Percentiles rank a stretch among this genome's conserved stretches.
Conservation (phyloP, 2,329 filamentous ascomycete species). For the Phaeomoniella chlamydospora region DNA sequence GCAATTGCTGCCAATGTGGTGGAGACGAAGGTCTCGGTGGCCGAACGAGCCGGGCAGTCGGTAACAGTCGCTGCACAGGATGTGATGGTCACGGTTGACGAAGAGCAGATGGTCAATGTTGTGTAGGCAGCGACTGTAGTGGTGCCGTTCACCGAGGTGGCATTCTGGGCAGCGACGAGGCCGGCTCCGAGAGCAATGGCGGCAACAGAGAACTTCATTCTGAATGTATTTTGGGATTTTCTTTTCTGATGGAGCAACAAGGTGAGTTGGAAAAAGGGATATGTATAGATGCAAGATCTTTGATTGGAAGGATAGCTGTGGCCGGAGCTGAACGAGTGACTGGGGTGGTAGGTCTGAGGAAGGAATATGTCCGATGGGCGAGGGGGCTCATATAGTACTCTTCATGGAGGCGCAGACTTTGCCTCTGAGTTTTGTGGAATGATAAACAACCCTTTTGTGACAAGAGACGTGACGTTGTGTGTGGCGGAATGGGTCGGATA, state of each 20-base stretch:
- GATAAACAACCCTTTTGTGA: background rate
- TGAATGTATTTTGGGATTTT: too few species aligned
- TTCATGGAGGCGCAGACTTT: too few species aligned
- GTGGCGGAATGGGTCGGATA: background rate
- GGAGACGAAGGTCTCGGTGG: background rate
- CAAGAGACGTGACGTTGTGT: too few species aligned
- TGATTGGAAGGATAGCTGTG: too few species aligned
- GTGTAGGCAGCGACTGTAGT: background rate
- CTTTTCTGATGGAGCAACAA: too few species aligned
- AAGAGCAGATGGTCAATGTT: background rate
- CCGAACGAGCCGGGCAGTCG: background rate
- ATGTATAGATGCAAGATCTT: too few species aligned
- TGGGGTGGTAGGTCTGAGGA: too few species aligned
- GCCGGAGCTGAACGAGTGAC: background rate
- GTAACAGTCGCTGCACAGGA: background rate
- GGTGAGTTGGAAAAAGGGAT: too few species aligned
- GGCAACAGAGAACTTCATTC: background rate
- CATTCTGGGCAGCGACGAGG: background rate
- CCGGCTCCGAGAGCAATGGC: background rate
- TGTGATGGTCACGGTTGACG: background rate
- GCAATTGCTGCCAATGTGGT: background rate
- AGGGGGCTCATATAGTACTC: too few species aligned
- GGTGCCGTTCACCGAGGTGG: background rate
- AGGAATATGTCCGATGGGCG: too few species aligned
- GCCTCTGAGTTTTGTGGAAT: too few species aligned